A percentile compares a stretch with the other conserved stretches of the same genome.
These are phyloP conservation scores for Proliferodiscus dingleyae DNA, from an alignment of 2,329 filamentous ascomycete genomes.

Conservation along the genomic window DNA sequence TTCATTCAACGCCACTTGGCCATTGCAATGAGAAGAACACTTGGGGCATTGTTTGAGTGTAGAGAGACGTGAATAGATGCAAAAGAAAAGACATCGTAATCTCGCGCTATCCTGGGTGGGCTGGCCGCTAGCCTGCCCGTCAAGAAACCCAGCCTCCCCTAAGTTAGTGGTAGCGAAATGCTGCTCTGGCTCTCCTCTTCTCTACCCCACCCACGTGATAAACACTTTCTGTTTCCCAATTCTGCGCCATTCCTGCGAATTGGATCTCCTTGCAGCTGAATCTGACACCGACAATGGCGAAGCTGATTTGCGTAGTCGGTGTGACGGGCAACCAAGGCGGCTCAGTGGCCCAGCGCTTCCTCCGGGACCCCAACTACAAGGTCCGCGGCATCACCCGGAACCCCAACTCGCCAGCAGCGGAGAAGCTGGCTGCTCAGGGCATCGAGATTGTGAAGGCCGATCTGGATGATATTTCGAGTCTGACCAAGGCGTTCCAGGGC, in stretches of 20 bases:
- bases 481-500: constrained; percentile 32
- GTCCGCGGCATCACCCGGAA: constrained; percentile 46
- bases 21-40: too few relatives aligned
- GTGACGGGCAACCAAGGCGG: constrained; percentile 34
- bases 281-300: constrained; percentile 18
- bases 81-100: too few relatives aligned
- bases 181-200: too few relatives aligned
- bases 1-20: too few relatives aligned
- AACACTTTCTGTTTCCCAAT: neutral
- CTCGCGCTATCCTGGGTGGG: too few relatives aligned
- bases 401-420: constrained; percentile 35
- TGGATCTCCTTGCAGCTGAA: neutral
- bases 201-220: neutral
- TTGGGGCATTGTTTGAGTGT: too few relatives aligned
- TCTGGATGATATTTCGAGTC: constrained; percentile 18
- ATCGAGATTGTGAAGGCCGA: constrained; percentile 38
- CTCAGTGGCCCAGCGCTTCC: constrained; percentile 41
- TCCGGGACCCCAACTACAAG: constrained; percentile 39
- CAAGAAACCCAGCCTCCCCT: too few relatives aligned
- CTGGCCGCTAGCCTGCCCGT: too few relatives aligned
- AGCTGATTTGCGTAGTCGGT: neutral
- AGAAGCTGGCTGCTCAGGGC: constrained; percentile 37
- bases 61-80: too few relatives aligned
- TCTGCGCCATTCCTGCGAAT: neutral
- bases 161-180: too few relatives aligned